These are phyloP conservation scores for Xylaria bambusicola DNA, from an alignment of 495 filamentous ascomycete genomes.

Conservation along the genomic window DNA sequence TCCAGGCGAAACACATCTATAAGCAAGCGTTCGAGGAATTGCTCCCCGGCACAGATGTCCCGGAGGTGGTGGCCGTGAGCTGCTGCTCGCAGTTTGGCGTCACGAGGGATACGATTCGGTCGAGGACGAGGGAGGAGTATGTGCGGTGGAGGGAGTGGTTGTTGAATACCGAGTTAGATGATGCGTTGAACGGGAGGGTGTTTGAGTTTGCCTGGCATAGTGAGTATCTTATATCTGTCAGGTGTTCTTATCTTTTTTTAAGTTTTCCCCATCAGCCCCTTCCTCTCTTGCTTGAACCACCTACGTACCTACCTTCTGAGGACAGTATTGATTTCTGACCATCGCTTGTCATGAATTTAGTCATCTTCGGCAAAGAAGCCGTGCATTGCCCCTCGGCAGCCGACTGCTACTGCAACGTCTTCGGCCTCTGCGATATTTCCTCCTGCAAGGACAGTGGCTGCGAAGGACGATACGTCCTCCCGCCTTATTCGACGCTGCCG, in stretches of 20 bases:
- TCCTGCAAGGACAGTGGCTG: slow-evolving; percentile 32
- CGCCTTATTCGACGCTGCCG: slow-evolving; percentile 33
- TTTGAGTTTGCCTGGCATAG: slow-evolving; percentile 78
- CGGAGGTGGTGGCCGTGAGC: slow-evolving; percentile 51
- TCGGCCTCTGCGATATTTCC: slow-evolving; percentile 57
- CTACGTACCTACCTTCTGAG: not conserved
- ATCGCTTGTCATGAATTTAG: slow-evolving; percentile 32
- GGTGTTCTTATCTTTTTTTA: too few relatives aligned
- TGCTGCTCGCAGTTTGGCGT: slow-evolving; percentile 78
- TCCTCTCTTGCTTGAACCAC: not conserved
- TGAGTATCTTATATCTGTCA: slow-evolving; percentile 36
- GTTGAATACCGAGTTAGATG: slow-evolving; percentile 56
- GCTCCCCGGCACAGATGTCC: slow-evolving; percentile 47
- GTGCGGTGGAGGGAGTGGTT: slow-evolving; percentile 60
- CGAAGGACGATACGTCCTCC: slow-evolving; percentile 34
- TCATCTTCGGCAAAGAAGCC: slow-evolving; percentile 45
- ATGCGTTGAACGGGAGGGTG: slow-evolving; percentile 61
- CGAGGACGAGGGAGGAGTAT: slow-evolving; percentile 56
- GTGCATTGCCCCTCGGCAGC: slow-evolving; percentile 59
- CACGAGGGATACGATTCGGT: slow-evolving; percentile 50
- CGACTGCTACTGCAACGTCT: slow-evolving; percentile 67
- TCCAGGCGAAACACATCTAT: slow-evolving; percentile 44
- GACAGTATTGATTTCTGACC: too few relatives aligned
- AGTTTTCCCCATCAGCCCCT: not conserved
- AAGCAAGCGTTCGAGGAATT: slow-evolving; percentile 56